Evolutionary conservation across 495 filamentous ascomycete species (phyloP).

Genomic region (Penicillium daleae): DNA sequence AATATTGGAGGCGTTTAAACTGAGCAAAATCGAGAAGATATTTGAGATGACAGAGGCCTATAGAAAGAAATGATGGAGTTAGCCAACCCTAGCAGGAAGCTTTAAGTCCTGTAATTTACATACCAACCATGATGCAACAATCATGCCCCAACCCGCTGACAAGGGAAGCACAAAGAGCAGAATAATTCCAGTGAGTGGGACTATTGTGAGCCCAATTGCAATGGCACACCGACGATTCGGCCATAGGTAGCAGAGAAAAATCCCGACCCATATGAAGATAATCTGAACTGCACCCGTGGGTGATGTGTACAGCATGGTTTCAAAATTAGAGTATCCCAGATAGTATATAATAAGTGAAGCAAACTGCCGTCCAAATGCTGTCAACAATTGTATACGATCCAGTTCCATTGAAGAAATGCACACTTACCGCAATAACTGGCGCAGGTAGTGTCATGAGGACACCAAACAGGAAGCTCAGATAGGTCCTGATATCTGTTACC

Average conservation of each 20-base stretch:
- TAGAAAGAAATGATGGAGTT: background rate
- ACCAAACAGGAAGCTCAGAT: constrained; percentile 58
- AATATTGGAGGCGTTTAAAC: constrained; percentile 58
- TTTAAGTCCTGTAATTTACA: constrained; percentile 8
- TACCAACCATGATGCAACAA: constrained; percentile 42
- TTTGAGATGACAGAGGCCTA: constrained; percentile 42
- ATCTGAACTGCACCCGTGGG: constrained; percentile 41
- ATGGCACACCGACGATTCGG: constrained; percentile 31
- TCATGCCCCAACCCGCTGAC: constrained; percentile 35
- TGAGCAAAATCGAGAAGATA: constrained; percentile 57
- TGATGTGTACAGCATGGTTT: constrained; percentile 39
- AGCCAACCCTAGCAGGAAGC: background rate
- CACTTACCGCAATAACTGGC: constrained; percentile 21
- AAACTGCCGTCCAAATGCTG: constrained; percentile 16
- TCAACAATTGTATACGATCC: no score
- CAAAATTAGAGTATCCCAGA: constrained; percentile 32
- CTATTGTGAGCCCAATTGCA: constrained; percentile 28
- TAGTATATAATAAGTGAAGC: constrained; percentile 41
- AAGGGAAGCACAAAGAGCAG: constrained; percentile 37
- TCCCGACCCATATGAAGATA: constrained; percentile 37
- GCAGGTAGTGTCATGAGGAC: constrained; percentile 31
- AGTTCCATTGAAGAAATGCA: no score
- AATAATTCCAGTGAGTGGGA: constrained; percentile 33
- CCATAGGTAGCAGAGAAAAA: constrained; percentile 25
- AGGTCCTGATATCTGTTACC: background rate